Evolutionary conservation across 768 basidiomycete genomes (phyloP), one percentile per base, ranked within the genome.

Genomic region (Kwoniella mangroviensis): DNA sequence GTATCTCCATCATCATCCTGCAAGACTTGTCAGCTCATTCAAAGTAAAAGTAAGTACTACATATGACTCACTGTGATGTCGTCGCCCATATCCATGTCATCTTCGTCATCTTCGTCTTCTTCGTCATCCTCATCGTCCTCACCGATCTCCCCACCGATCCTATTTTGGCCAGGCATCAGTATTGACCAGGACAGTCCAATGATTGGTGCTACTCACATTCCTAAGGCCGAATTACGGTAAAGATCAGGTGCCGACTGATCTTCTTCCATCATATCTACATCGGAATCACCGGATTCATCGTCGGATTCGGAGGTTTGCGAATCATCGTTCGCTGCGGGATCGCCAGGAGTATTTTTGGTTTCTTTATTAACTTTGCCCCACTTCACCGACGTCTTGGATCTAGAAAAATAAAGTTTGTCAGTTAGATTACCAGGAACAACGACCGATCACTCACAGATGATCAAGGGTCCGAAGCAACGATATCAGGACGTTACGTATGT

Each of bases 371-470:
- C 86, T 52, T 90, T 89, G 59, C 93, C 96, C 92, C 98, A 95
- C 84, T 96, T 98, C 84, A 97, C 98, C n/a, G 96, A 95, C 64
- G 95, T 87, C 82, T 96, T 97, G 19, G 97, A 92, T 61, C 94
- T 96, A 51, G 9, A 45, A 49, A 40, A 61, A 68, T 67, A 59
- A 55, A 13, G 22, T 54, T 34, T 6, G 54, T 21, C 45, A 7
- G 42, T 43, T n/a, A 19, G 26, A 43, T 42, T 52, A 21, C 55
- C 21, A 45, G 22, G 24, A 4, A 52, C 57, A 28, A 19, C 26
- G 62, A 34, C 34, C 34, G 34, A 60, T 49, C 21, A 84, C 92
- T 83, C 82, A 94, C 94, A 99, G 82, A 75, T 90, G 88, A 76
- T 98, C 94, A 60, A 99, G 84, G 7, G 97, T 95, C 15, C 90